Evolutionary conservation across 1,139 yeast genomes (phyloP), one percentile per base, ranked within the genome.

Genomic region (Tardiomyces depauwii): DNA sequence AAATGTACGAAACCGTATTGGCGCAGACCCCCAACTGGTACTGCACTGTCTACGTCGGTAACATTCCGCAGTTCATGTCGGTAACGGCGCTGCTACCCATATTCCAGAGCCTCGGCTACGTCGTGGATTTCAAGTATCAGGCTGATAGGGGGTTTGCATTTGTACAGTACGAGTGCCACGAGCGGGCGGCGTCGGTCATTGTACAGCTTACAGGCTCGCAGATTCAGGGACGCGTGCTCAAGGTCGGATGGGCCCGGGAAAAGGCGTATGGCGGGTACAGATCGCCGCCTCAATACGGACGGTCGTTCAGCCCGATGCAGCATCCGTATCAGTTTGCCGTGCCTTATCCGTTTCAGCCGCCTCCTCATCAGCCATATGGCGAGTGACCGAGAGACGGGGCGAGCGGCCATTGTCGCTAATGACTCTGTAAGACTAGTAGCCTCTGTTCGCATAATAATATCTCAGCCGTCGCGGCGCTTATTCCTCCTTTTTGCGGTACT

Each of bases 31-130:
- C 94, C 40, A 73, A 75, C 45, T 80, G 86, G 85, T 85, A 84
- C 63, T 80, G 91, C n/a, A 86, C 95, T 2, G 93, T 87, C 18
- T 87, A 87, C 61, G 70, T 87, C 51, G 96, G 96, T 39, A 87
- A 87, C 61, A 73, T 87, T 56, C 82, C 94, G 30, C 89, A 82
- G 54, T 80, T 72, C 61, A 80, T 87, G 21, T 77, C 80, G 47
- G 87, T 82, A 60, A 73, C 73, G 47, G 95, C 85, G 51, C 68
- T 87, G 58, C 70, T 82, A 47, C 88, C 91, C n/a, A 66, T 86
- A 49, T 67, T 86, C 54, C 89, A 80, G 60, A 80, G 76, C 56
- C 85, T 86, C 61, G 96, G 95, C 11, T 84, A 71, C 62, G 82
- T 87, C 57, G 81, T 83, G 50, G 93, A 85, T 55, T 78, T 87